Percentiles rank a stretch among this genome's conserved stretches.
phyloP scores from a whole-genome alignment of 176 grass and related monocot genomes.

The Cenchrus fungigraminus region DNA sequence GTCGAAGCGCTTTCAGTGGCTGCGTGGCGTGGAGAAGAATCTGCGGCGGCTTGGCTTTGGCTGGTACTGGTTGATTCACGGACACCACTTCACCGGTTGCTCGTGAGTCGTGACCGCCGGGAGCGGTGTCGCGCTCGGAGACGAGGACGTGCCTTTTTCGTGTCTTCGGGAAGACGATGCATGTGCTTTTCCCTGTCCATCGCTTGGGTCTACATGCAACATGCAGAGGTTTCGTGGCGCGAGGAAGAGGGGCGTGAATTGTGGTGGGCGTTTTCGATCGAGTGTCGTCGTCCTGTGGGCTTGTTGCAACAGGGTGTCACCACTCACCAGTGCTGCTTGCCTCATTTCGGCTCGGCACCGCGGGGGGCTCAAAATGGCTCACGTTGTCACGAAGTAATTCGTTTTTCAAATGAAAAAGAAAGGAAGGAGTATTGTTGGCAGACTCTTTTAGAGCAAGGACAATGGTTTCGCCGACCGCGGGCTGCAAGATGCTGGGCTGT shows the following conservation, averaged over 20 bases:
- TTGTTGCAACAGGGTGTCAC: not conserved
- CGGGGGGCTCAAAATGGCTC: too few relatives aligned
- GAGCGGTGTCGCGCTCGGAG: not conserved
- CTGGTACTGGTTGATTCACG: not conserved
- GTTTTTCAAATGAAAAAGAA: too few relatives aligned
- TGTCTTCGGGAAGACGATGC: not conserved
- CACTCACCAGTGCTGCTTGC: too few relatives aligned
- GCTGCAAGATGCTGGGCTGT: too few relatives aligned
- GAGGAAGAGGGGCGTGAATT: not conserved
- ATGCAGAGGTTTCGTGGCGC: not conserved
- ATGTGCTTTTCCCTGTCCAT: not conserved
- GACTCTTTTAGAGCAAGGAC: too few relatives aligned
- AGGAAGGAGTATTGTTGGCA: too few relatives aligned
- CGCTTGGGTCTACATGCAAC: not conserved
- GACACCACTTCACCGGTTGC: conserved; percentile 3
- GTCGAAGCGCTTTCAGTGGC: conserved; percentile 20
- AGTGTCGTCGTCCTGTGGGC: not conserved
- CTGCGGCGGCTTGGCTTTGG: not conserved
- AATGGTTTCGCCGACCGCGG: too few relatives aligned
- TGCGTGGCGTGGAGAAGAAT: not conserved
- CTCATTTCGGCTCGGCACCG: too few relatives aligned
- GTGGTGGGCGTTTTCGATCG: not conserved
- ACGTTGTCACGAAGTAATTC: too few relatives aligned
- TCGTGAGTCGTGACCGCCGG: conserved; percentile 22
- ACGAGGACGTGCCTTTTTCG: not conserved